A percentile compares a stretch with the other conserved stretches of the same genome.
Evolutionary conservation across 1,284 basidiomycete species (phyloP).

Genomic region (Cystobasidiaceae sp.): DNA sequence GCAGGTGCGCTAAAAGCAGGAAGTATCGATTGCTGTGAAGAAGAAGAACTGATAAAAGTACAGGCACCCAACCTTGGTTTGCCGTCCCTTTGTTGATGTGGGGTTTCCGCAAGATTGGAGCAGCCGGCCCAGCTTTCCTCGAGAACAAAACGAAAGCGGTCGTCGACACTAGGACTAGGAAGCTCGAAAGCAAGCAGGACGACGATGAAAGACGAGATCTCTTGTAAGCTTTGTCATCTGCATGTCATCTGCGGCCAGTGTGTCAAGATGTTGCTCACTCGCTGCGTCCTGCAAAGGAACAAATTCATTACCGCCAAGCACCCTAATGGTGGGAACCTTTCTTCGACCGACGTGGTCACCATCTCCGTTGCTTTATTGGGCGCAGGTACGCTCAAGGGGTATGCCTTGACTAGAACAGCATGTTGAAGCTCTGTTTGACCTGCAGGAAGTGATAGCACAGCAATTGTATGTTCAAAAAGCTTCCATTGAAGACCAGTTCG

Average conservation of each 20-base stretch:
- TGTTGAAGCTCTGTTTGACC: background rate
- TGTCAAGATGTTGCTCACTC: background rate
- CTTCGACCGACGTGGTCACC: background rate
- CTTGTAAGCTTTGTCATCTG: background rate
- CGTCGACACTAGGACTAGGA: background rate
- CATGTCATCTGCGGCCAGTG: background rate
- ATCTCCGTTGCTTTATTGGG: background rate
- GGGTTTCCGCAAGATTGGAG: background rate
- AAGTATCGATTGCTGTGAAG: background rate
- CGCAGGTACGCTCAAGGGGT: background rate
- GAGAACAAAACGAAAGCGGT: constrained; percentile 1
- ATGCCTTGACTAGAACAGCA: background rate
- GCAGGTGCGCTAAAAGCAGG: background rate
- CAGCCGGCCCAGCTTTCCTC: background rate
- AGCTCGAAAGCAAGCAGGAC: background rate
- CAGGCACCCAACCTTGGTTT: constrained; percentile 4
- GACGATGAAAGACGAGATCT: background rate
- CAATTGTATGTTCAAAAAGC: background rate
- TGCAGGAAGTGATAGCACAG: background rate
- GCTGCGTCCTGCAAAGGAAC: background rate
- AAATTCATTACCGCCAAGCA: constrained; percentile 4
- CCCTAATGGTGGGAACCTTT: background rate
- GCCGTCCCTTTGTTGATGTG: background rate
- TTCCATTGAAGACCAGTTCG: background rate
- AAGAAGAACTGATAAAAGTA: background rate